phyloP scores from a whole-genome alignment of 1,139 yeast species.

The Candida gigantensis region DNA sequence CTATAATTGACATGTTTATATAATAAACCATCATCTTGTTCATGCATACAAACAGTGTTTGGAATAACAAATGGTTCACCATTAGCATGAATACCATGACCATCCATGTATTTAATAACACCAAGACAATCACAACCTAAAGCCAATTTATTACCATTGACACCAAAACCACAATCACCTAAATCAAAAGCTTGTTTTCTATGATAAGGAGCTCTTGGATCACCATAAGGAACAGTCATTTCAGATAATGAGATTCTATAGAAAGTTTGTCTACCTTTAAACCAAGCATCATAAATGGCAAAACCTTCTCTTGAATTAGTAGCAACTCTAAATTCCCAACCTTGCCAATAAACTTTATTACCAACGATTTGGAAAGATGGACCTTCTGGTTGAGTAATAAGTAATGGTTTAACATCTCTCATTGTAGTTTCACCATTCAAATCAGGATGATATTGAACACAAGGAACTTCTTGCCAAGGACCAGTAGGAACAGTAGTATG shows the following conservation, averaged over 20 bases:
- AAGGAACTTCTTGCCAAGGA: conserved; percentile 60
- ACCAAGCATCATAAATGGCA: conserved; percentile 72
- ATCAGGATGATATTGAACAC: conserved; percentile 74
- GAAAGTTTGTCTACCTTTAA: conserved; percentile 79
- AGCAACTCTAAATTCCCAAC: conserved; percentile 82
- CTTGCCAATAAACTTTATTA: conserved; percentile 77
- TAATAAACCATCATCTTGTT: conserved; percentile 74
- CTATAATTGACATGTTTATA: conserved; percentile 87
- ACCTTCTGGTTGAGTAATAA: conserved; percentile 82
- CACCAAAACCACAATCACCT: conserved; percentile 91
- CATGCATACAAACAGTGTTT: conserved; percentile 85
- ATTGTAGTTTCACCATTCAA: conserved; percentile 56
- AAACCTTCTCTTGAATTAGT: conserved; percentile 83
- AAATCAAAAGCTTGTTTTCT: conserved; percentile 86
- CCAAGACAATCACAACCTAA: conserved; percentile 93
- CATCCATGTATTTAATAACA: conserved; percentile 77
- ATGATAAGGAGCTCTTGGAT: conserved; percentile 78
- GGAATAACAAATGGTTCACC: conserved; percentile 71
- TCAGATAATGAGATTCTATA: conserved; percentile 80
- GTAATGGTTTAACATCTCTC: conserved; percentile 74
- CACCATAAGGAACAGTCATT: conserved; percentile 87
- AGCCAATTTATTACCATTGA: conserved; percentile 68
- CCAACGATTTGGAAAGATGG: conserved; percentile 72
- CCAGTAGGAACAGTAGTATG: conserved; percentile 58
- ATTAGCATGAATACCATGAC: conserved; percentile 55